These are phyloP conservation scores for Sporothrix luriei DNA, from an alignment of 2,329 filamentous ascomycete genomes.

Conservation along the genomic window DNA sequence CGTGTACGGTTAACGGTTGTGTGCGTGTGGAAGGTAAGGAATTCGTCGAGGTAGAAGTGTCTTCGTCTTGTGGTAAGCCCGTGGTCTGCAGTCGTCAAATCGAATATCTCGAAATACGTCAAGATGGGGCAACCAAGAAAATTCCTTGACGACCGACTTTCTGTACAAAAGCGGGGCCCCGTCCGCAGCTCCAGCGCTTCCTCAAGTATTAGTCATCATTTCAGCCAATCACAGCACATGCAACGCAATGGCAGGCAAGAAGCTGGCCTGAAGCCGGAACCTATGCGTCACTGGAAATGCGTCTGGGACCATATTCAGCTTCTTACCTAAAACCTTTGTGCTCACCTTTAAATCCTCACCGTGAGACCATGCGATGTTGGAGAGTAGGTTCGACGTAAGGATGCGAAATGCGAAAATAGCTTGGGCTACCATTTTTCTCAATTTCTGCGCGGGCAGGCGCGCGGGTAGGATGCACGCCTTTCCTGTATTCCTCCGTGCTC, in stretches of 20 bases:
- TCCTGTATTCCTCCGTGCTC: not conserved
- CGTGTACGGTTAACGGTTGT: not conserved
- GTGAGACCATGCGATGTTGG: slow-evolving; percentile 14
- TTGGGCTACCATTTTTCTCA: not conserved
- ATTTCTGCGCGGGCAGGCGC: not conserved
- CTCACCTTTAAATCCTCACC: not conserved
- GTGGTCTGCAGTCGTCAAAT: not conserved
- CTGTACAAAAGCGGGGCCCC: slow-evolving; percentile 22
- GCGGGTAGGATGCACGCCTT: not conserved
- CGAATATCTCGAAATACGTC: not conserved
- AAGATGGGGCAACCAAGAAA: slow-evolving; percentile 13
- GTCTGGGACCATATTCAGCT: not conserved
- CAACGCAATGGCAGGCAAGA: not conserved
- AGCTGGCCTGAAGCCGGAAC: not conserved
- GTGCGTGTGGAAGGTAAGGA: not conserved
- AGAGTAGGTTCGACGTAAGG: too few relatives aligned
- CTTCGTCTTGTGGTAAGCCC: not conserved
- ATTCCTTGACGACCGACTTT: slow-evolving; percentile 20
- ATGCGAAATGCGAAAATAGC: not conserved
- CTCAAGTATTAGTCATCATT: not conserved
- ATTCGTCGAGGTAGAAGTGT: not conserved
- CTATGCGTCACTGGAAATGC: not conserved
- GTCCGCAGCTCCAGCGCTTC: not conserved
- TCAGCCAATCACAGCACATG: slow-evolving; percentile 17
- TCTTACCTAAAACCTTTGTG: slow-evolving; percentile 9